Evolutionary conservation across 768 basidiomycete genomes (phyloP).

Genomic region (Tricholoma bakamatsutake): DNA sequence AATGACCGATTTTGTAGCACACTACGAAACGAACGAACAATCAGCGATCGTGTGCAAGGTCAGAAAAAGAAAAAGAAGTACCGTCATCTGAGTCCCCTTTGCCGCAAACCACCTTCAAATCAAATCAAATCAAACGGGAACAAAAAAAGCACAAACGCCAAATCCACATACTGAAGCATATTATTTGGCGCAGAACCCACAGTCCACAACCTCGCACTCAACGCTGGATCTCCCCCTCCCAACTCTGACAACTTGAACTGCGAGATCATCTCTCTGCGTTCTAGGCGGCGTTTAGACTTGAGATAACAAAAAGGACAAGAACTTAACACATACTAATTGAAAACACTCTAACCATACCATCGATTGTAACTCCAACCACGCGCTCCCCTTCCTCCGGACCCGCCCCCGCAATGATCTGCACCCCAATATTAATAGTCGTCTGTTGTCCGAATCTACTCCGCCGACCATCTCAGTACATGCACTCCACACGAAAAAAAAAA

Average conservation of each 20-base stretch:
- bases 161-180: conserved; percentile 65
- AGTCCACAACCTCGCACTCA: conserved; percentile 64
- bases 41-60: neutral
- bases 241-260: conserved; percentile 85
- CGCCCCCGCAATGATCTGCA: conserved; percentile 66
- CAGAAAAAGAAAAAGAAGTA: conserved; percentile 20
- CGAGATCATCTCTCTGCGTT: conserved; percentile 81
- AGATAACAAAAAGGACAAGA: neutral
- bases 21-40: conserved; percentile 35
- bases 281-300: conserved; percentile 14
- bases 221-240: conserved; percentile 57
- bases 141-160: neutral
- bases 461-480: neutral
- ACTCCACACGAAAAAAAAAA: neutral
- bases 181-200: conserved; percentile 81
- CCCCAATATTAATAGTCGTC: conserved; percentile 87
- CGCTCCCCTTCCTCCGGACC: conserved; percentile 64
- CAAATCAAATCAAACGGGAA: neutral
- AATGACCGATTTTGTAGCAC: conserved; percentile 84
- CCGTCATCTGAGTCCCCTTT: conserved; percentile 87
- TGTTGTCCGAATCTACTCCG: conserved; percentile 68
- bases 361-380: conserved; percentile 88
- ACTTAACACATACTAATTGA: conserved; percentile 65
- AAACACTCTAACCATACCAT: conserved; percentile 86
- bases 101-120: conserved; percentile 76